Percentiles rank a stretch among this genome's conserved stretches.
Conservation (phyloP, 345 rosid species). For the Excoecaria agallocha region DNA sequence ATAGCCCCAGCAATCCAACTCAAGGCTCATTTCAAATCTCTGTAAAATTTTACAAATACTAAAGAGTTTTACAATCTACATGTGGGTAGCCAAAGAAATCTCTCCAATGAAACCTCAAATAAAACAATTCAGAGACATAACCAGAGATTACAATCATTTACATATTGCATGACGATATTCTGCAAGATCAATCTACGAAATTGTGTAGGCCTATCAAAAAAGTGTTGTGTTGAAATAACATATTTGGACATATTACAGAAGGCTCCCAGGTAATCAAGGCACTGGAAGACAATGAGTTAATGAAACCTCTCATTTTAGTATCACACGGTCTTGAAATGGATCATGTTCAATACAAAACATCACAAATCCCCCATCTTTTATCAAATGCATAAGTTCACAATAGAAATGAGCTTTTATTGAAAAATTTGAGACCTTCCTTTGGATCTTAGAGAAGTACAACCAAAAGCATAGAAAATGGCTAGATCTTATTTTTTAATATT, state of each 20-base stretch:
- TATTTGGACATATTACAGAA: background rate
- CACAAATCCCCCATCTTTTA: background rate
- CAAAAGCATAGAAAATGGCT: background rate
- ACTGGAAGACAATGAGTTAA: background rate
- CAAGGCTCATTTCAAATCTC: conserved; percentile 1
- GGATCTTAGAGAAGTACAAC: background rate
- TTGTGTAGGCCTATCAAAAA: background rate
- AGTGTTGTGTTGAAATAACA: background rate
- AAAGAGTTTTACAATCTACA: background rate
- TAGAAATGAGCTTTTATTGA: background rate
- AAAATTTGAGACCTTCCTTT: background rate
- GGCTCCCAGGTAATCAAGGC: background rate
- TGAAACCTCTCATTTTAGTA: background rate
- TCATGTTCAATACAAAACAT: background rate
- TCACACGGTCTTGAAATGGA: background rate
- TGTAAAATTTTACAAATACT: background rate
- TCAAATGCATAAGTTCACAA: background rate
- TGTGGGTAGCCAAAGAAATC: background rate
- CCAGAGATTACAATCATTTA: background rate
- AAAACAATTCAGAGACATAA: background rate
- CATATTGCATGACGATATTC: background rate
- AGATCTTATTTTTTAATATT: background rate
- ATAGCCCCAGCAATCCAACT: background rate
- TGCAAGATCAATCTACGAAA: background rate
- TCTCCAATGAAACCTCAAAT: background rate